phyloP scores from a whole-genome alignment of 306 rosid species.

The Bauhinia variegata region DNA sequence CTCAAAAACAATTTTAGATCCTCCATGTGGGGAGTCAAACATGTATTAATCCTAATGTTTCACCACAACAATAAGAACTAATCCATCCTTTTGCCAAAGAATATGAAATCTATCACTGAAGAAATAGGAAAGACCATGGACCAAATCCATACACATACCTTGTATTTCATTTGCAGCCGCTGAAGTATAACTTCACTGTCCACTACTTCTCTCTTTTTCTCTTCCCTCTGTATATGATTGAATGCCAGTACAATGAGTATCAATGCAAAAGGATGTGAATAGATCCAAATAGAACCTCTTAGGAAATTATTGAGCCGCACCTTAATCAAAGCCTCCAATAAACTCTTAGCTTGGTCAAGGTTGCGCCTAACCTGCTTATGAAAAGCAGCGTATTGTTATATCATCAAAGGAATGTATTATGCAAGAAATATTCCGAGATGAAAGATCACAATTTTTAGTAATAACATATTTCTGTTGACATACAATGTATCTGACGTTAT shows the following conservation, averaged over 20 bases:
- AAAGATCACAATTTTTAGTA: background rate
- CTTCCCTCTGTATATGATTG: constrained; percentile 80
- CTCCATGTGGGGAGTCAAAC: too few relatives aligned
- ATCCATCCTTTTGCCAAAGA: too few relatives aligned
- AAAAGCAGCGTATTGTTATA: constrained; percentile 14
- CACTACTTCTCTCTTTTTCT: constrained; percentile 85
- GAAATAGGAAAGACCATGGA: background rate
- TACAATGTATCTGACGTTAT: background rate
- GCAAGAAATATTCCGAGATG: background rate
- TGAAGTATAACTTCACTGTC: constrained; percentile 91
- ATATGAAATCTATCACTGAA: too few relatives aligned
- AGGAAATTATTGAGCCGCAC: constrained; percentile 42
- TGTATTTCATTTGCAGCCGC: constrained; percentile 90
- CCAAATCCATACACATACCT: constrained; percentile 52
- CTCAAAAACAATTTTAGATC: too few relatives aligned
- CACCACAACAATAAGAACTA: too few relatives aligned
- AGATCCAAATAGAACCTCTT: constrained; percentile 17
- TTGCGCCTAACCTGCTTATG: constrained; percentile 85
- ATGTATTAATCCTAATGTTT: too few relatives aligned
- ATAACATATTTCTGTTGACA: too few relatives aligned
- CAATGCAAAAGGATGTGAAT: constrained; percentile 25
- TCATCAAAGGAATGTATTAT: background rate
- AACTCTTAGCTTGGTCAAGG: constrained; percentile 94
- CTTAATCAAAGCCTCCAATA: constrained; percentile 88
- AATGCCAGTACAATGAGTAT: constrained; percentile 33